Conservation (phyloP, 139 green algal genomes). For the Protoeuglena noctilucae region DNA sequence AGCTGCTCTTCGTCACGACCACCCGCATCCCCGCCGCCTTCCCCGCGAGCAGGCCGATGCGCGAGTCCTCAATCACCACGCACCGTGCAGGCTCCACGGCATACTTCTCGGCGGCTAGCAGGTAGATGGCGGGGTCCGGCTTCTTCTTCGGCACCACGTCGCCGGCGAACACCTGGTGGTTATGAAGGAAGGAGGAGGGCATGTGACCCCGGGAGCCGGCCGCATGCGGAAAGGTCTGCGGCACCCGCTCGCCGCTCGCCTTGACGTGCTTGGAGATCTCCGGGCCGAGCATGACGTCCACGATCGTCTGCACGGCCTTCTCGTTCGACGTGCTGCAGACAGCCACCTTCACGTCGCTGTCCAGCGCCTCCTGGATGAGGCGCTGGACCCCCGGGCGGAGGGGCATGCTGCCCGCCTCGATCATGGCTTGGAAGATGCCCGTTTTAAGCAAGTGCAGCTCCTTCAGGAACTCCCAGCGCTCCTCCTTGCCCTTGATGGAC, state of each 20-base stretch:
- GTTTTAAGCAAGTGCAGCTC: slow-evolving; percentile 89
- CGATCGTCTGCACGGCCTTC: slow-evolving; percentile 81
- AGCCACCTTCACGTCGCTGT: slow-evolving; percentile 65
- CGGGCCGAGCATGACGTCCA: slow-evolving; percentile 64
- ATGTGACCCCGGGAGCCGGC: too few species aligned
- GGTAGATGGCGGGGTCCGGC: slow-evolving; percentile 88
- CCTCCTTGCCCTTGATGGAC: slow-evolving; percentile 22
- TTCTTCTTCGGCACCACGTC: slow-evolving; percentile 95
- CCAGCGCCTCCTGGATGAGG: slow-evolving; percentile 69
- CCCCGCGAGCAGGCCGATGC: slow-evolving; percentile 74
- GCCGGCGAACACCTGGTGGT: slow-evolving; percentile 84
- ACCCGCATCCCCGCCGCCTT: slow-evolving; percentile 88
- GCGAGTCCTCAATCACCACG: slow-evolving; percentile 88
- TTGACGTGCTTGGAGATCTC: slow-evolving; percentile 10
- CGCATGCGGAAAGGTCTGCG: too few species aligned
- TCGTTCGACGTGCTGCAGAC: slow-evolving; percentile 98
- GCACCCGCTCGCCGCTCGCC: slow-evolving; percentile 27
- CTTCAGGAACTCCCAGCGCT: slow-evolving; percentile 50
- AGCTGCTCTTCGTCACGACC: slow-evolving; percentile 54
- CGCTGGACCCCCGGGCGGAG: slow-evolving; percentile 73
- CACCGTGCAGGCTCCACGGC: slow-evolving; percentile 54
- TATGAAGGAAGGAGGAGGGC: too few species aligned
- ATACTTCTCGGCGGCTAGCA: slow-evolving; percentile 66
- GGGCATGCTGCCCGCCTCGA: slow-evolving; percentile 71
- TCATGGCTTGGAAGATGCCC: slow-evolving; percentile 84